Conservation (phyloP, 2,329 filamentous ascomycete genomes). For the Fonsecaea monophora region DNA sequence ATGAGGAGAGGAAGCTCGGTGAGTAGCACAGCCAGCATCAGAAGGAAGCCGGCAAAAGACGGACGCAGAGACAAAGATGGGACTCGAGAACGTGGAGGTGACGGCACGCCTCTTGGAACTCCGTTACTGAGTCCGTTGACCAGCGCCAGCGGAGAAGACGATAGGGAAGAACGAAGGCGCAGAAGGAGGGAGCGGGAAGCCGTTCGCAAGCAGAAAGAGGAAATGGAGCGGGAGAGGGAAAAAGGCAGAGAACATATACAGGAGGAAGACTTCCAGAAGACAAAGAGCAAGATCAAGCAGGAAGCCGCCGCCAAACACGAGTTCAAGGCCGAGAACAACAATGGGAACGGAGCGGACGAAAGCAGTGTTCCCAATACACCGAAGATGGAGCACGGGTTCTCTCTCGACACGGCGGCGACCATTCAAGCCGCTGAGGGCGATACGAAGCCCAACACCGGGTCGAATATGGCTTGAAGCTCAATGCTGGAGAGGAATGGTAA, state of each 20-base stretch:
- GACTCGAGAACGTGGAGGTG: constrained; percentile 7
- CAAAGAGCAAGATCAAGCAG: constrained; percentile 10
- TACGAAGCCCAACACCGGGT: constrained; percentile 1
- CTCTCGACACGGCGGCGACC: constrained; percentile 10
- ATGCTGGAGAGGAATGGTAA: not conserved
- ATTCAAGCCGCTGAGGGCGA: not conserved
- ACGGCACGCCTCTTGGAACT: constrained; percentile 8
- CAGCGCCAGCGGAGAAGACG: constrained; percentile 24
- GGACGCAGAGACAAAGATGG: constrained; percentile 9
- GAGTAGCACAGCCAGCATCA: constrained; percentile 35
- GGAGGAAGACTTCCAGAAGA: constrained; percentile 3
- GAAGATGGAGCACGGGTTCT: constrained; percentile 6
- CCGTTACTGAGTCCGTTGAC: constrained; percentile 29
- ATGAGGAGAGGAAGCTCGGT: constrained; percentile 39
- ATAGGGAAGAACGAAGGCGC: constrained; percentile 21
- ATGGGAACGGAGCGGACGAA: constrained; percentile 1
- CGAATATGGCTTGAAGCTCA: not conserved
- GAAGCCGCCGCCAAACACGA: not conserved
- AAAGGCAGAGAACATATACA: constrained; percentile 7
- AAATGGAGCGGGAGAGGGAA: constrained; percentile 14
- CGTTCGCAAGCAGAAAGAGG: constrained; percentile 23
- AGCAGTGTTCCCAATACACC: constrained; percentile 24
- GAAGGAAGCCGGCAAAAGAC: constrained; percentile 26
- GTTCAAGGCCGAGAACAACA: not conserved
- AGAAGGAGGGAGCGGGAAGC: constrained; percentile 27